Base-by-base conservation (phyloP, 768 basidiomycete species). In the Hericium coralloides region DNA sequence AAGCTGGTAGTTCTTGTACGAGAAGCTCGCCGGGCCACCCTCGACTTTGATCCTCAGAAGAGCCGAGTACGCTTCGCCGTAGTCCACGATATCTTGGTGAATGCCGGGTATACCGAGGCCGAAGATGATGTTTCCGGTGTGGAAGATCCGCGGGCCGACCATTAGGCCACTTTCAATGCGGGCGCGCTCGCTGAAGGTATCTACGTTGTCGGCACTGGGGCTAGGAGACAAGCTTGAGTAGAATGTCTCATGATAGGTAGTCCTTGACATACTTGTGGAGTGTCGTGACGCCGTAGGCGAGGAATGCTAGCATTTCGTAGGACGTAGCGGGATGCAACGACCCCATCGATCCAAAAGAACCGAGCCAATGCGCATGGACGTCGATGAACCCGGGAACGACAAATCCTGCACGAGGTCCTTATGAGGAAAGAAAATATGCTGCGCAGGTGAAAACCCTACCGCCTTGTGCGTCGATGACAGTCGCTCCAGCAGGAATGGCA, bases 1-100 rank as follows among this genome's bases (percentile, higher is more conserved):
- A 17, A 85, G 64, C 58, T 85, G 84, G 61, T 89, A 89, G 60
- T 88, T 89, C 70, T 89, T 89, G 67, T 89, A 89, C 8, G 86
- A 88, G 62, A 84, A 84, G 59, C 78, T 81, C 0, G 80, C 78
- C 12, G 81, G 77, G 3, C 87, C 87, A 36, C 85, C 87, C 66
- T 89, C 87, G 3, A 73, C 84, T 60, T 85, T 87, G 64, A 89
- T 81, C 57, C 87, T 79, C 9, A 77, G 69, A 39, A 89, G 74
- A 2, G 85, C 85, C 54, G 85, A 82, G 58, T 73, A 69, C 3
- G 87, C 87, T 66, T 89, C 86, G 4, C 70, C 75, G 59, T 78
- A 71, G 53, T 79, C 81, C 17, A 76, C 79, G 58, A 87, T 81
- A 59, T 85, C 83, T 63, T 86, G 82, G 66, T 88, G 84, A 14